Evolutionary conservation across 192 early-diverging fungal genomes (phyloP).

Genomic region (Coemansia reversa): DNA sequence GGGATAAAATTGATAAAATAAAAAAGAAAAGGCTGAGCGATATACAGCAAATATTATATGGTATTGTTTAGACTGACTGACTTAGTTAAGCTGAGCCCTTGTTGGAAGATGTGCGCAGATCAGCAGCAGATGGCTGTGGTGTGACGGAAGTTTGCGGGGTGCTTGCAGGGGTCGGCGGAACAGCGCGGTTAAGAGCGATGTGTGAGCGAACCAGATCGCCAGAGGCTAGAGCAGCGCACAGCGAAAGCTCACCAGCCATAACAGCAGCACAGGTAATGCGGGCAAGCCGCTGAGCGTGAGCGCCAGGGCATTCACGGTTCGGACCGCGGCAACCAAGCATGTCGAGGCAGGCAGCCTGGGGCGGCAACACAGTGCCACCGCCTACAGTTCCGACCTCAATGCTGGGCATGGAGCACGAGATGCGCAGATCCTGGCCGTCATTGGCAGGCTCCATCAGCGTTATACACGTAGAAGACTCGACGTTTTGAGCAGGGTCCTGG

Average conservation of each 20-base stretch:
- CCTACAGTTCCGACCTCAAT: slow-evolving; percentile 94
- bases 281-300: slow-evolving; percentile 82
- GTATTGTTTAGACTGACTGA: no score
- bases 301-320: slow-evolving; percentile 72
- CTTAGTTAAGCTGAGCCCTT: not conserved
- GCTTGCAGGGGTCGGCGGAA: slow-evolving; percentile 39
- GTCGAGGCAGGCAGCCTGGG: slow-evolving; percentile 85
- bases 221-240: slow-evolving; percentile 82
- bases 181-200: slow-evolving; percentile 81
- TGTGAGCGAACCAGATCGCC: slow-evolving; percentile 88
- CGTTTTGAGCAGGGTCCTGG: slow-evolving; percentile 95
- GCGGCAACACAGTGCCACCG: slow-evolving; percentile 80
- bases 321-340: slow-evolving; percentile 86
- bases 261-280: slow-evolving; percentile 84
- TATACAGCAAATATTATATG: not conserved
- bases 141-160: slow-evolving; percentile 17
- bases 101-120: slow-evolving; percentile 8
- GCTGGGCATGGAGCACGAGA: slow-evolving; percentile 90
- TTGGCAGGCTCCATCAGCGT: slow-evolving; percentile 90
- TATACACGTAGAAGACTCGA: slow-evolving; percentile 90
- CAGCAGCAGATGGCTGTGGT: slow-evolving; percentile 19
- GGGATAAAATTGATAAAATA: no score
- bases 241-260: slow-evolving; percentile 89
- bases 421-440: slow-evolving; percentile 72
- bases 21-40: not conserved